phyloP scores from a whole-genome alignment of 2,329 filamentous ascomycete genomes.

The Trichoderma atroviride region DNA sequence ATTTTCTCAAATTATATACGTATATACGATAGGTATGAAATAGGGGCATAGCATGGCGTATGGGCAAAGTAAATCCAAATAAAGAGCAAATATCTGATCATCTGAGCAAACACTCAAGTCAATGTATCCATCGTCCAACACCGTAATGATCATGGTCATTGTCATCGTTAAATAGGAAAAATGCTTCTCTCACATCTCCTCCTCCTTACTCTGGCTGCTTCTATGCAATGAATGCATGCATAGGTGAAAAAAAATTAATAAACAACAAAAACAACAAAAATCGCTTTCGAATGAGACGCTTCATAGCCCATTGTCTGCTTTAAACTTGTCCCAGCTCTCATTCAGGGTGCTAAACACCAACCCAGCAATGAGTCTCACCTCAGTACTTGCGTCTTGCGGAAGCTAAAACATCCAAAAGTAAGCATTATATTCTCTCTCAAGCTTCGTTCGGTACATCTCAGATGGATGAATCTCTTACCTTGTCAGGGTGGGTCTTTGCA shows the following conservation, averaged over 20 bases:
- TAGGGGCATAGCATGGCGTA: constrained; percentile 28
- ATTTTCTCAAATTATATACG: neutral
- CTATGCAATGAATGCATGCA: neutral
- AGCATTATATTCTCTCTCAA: neutral
- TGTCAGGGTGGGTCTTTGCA: constrained; percentile 96
- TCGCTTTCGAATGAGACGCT: neutral
- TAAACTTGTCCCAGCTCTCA: constrained; percentile 75
- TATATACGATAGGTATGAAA: constrained; percentile 13
- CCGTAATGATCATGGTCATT: neutral
- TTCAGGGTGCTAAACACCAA: constrained; percentile 70
- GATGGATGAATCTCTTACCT: constrained; percentile 61
- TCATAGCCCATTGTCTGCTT: constrained; percentile 66
- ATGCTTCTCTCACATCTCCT: neutral
- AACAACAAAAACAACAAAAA: neutral
- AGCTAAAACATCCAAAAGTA: constrained; percentile 47
- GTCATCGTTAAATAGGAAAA: neutral
- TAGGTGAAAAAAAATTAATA: neutral
- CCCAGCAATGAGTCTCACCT: constrained; percentile 66
- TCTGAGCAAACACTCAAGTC: constrained; percentile 4
- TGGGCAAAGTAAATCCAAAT: constrained; percentile 16
- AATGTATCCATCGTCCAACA: constrained; percentile 12
- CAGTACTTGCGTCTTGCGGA: constrained; percentile 64
- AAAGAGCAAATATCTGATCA: neutral
- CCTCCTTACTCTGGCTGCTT: neutral
- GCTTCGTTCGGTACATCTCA: neutral